Percentiles rank a stretch among this genome's conserved stretches.
Evolutionary conservation across 2,329 filamentous ascomycete genomes (phyloP).

Genomic region (Aspergillus sojae): DNA sequence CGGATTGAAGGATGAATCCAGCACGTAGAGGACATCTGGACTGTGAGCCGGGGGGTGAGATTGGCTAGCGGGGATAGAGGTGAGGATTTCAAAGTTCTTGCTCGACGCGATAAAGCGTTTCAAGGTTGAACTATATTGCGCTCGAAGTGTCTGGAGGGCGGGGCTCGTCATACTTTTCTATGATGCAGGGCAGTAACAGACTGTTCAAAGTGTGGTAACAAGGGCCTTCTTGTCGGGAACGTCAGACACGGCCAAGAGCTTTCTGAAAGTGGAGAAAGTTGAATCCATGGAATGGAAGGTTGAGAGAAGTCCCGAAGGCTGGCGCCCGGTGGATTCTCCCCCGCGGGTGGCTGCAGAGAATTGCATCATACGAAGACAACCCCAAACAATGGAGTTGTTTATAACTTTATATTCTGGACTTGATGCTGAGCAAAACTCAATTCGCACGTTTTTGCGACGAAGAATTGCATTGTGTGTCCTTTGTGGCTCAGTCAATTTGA

Average conservation of each 20-base stretch:
- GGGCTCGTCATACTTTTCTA: conserved; percentile 12
- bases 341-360: conserved; percentile 4
- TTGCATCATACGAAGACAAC: conserved; percentile 2
- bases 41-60: conserved; percentile 16
- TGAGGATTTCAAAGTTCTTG: conserved; percentile 37
- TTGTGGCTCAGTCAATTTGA: background rate
- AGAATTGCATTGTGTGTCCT: background rate
- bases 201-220: background rate
- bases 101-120: conserved; percentile 47
- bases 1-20: conserved; percentile 69
- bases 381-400: background rate
- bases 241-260: background rate
- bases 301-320: background rate
- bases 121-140: conserved; percentile 43
- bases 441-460: background rate
- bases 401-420: background rate
- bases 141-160: conserved; percentile 35
- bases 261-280: background rate
- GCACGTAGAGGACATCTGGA: conserved; percentile 57
- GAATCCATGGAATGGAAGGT: conserved; percentile 2
- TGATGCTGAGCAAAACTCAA: background rate
- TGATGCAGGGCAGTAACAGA: background rate
- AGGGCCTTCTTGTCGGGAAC: background rate
- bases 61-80: conserved; percentile 24
- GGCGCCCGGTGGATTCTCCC: background rate